These are phyloP conservation scores for Claviceps lovelessii DNA, from an alignment of 2,329 filamentous ascomycete genomes.

Conservation along the genomic window DNA sequence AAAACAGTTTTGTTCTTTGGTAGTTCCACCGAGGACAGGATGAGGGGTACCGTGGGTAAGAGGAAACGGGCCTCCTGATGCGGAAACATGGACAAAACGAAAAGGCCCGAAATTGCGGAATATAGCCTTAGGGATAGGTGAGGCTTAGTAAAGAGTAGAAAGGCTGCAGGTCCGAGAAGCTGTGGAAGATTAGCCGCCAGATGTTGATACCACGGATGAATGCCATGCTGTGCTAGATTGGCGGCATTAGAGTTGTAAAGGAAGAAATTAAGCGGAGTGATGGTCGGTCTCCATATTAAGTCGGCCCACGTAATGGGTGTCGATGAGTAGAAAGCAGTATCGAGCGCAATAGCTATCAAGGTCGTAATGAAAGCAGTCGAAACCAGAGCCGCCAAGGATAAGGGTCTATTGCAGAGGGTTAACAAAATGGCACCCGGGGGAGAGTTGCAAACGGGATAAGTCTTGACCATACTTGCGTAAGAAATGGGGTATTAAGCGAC, in stretches of 20 bases:
- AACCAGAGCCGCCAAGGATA: slow-evolving; percentile 48
- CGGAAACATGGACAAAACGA: slow-evolving; percentile 57
- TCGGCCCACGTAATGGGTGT: slow-evolving; percentile 50
- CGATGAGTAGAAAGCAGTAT: slow-evolving; percentile 69
- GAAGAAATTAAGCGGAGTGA: slow-evolving; percentile 68
- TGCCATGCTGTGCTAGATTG: slow-evolving; percentile 61
- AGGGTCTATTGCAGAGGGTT: slow-evolving; percentile 28
- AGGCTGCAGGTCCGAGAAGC: slow-evolving; percentile 54
- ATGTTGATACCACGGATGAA: slow-evolving; percentile 70
- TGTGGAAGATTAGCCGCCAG: slow-evolving; percentile 54
- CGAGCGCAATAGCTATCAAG: slow-evolving; percentile 60
- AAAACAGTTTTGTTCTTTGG: slow-evolving; percentile 38
- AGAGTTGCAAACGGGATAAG: not conserved
- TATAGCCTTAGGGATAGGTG: slow-evolving; percentile 48
- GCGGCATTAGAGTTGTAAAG: slow-evolving; percentile 55
- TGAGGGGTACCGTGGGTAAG: slow-evolving; percentile 59
- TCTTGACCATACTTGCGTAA: slow-evolving; percentile 49
- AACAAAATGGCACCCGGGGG: slow-evolving; percentile 3
- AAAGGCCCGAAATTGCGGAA: slow-evolving; percentile 59
- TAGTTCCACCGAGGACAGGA: slow-evolving; percentile 57
- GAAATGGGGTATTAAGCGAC: slow-evolving; percentile 77
- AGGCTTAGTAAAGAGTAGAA: slow-evolving; percentile 44
- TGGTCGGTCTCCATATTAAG: slow-evolving; percentile 48
- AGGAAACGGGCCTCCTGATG: slow-evolving; percentile 73
- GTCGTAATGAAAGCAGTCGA: slow-evolving; percentile 53